Evolutionary conservation across 2,329 filamentous ascomycete species (phyloP), one percentile per base, ranked within the genome.

Genomic region (Clonostachys rosea): DNA sequence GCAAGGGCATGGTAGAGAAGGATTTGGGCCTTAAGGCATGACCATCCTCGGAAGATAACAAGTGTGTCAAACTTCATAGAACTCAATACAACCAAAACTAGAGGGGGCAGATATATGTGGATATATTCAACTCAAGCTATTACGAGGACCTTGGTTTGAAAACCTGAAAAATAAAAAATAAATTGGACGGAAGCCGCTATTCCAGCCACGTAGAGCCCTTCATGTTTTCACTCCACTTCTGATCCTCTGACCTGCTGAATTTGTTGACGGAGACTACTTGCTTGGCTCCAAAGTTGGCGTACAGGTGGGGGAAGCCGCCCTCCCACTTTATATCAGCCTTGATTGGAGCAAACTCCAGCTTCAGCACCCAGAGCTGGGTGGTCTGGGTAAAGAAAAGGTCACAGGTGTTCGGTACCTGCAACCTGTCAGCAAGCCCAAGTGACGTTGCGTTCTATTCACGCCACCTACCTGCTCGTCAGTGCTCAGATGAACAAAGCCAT

Each of bases 1-100:
- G 91, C 64, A 81, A 82, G 51, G 81, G 75, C 8, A 87, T 95
- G 83, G 83, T 95, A 4, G 87, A 90, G 69, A 96, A 95, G 76
- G 88, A 95, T 65, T 67, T 95, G 35, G 47, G 39, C 17, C 13
- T 43, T 24, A 48, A 42, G 33, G 47, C 33, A 14, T 45, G 39
- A 24, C 16, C 35, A 34, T 18, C 12, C 44, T 33, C 10, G 43
- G 11, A 11, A 33, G 37, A 17, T 9, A 16, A 44, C 4, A 35
- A 44, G 30, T 8, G 24, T 30, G 8, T 30, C 13, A n/a, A n/a
- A 16, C 13, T 36, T 40, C n/a, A 16, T 35, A 44, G 30, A 44
- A 8, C 18, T 16, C 11, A 12, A 44, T 35, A 17, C 12, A 35
- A 37, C n/a, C n/a, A 44, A 20, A 20, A 3, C 13, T n/a, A 39